Conservation (phyloP, 2,329 filamentous ascomycete genomes). For the Fusarium keratoplasticum region DNA sequence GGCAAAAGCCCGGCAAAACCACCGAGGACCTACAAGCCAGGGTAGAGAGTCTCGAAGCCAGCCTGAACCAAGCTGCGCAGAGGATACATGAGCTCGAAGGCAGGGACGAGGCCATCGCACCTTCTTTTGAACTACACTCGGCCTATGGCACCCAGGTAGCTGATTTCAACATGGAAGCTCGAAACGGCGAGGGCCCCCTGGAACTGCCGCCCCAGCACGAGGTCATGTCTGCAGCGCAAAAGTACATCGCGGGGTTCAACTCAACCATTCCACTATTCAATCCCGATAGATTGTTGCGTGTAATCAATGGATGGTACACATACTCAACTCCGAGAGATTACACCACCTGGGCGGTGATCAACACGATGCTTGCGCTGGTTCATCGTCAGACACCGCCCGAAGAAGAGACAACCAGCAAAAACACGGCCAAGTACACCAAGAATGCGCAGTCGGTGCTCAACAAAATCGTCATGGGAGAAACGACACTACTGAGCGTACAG, state of each 20-base stretch:
- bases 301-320: constrained; percentile 12
- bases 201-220: constrained; percentile 1
- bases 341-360: constrained; percentile 24
- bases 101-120: background rate
- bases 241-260: constrained; percentile 16
- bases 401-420: background rate
- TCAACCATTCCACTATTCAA: constrained; percentile 21
- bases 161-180: background rate
- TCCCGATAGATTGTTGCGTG: background rate
- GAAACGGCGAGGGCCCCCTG: accelerated
- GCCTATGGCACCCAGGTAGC: accelerated
- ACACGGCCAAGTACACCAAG: background rate
- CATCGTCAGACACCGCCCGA: background rate
- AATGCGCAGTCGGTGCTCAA: constrained; percentile 24
- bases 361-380: constrained; percentile 19
- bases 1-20: accelerated
- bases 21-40: background rate
- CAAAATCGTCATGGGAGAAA: constrained; percentile 1
- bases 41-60: background rate
- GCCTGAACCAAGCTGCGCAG: background rate
- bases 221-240: background rate
- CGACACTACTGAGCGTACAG: constrained; percentile 12
- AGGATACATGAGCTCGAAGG: constrained; percentile 1
- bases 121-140: no score
- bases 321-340: background rate